Percentiles rank a stretch among this genome's conserved stretches.
Evolutionary conservation across 495 filamentous ascomycete genomes (phyloP).

Genomic region (Staphylotrichum longicolle): DNA sequence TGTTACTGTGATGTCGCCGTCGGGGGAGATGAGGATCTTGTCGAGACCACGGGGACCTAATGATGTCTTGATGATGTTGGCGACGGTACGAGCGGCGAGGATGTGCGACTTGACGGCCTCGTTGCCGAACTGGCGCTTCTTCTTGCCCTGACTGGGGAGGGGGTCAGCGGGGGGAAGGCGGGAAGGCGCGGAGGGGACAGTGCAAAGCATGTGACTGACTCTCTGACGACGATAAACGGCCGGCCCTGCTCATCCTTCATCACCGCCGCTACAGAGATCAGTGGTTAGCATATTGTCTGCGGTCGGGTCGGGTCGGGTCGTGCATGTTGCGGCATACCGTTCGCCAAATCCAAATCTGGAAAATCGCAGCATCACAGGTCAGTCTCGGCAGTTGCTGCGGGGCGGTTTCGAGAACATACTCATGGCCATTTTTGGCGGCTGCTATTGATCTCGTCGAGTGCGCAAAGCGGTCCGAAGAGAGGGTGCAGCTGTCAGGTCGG

Average conservation of each 20-base stretch:
- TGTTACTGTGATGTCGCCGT: slow-evolving; percentile 98
- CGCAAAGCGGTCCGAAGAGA: slow-evolving; percentile 7
- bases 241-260: slow-evolving; percentile 88
- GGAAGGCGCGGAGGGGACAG: not conserved
- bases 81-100: slow-evolving; percentile 89
- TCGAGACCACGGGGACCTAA: slow-evolving; percentile 94
- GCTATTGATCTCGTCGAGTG: slow-evolving; percentile 7
- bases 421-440: slow-evolving; percentile 47
- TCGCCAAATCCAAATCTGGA: slow-evolving; percentile 51
- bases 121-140: slow-evolving; percentile 93
- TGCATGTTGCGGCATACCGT: slow-evolving; percentile 39
- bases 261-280: slow-evolving; percentile 44
- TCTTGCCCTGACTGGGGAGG: slow-evolving; percentile 80
- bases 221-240: slow-evolving; percentile 97
- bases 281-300: slow-evolving; percentile 17
- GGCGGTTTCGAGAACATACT: slow-evolving; percentile 34
- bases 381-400: too few relatives aligned
- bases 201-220: slow-evolving; percentile 59
- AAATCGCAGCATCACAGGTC: not conserved
- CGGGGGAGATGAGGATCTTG: slow-evolving; percentile 98
- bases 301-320: not conserved
- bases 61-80: slow-evolving; percentile 96
- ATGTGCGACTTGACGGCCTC: slow-evolving; percentile 98
- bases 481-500: slow-evolving; percentile 13
- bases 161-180: slow-evolving; percentile 22